Evolutionary conservation across 129 eudicot species (phyloP).

Genomic region (Helianthus annuus): HanXRQr2.0-SUNRISE NC_035447.2:95157053-95157552

Average conservation of each 20-base stretch:
- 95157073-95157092: too few species aligned
- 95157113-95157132: too few species aligned
- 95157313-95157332: neutral
- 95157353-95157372: neutral
- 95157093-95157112: too few species aligned
- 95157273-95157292: neutral
- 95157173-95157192: too few species aligned
- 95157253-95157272: too few species aligned
- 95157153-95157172: too few species aligned
- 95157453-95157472: neutral
- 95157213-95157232: too few species aligned
- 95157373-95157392: neutral
- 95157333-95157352: neutral
- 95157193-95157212: too few species aligned
- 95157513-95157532: conserved; percentile 2
- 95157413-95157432: neutral
- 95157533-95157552: neutral
- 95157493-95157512: neutral
- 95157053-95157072: too few species aligned
- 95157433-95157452: neutral
- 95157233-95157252: neutral
- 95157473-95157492: conserved; percentile 4
- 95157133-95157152: too few species aligned
- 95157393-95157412: neutral
- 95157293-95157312: neutral